phyloP scores from a whole-genome alignment of 345 rosid genomes.

The Anacardium occidentale region DNA sequence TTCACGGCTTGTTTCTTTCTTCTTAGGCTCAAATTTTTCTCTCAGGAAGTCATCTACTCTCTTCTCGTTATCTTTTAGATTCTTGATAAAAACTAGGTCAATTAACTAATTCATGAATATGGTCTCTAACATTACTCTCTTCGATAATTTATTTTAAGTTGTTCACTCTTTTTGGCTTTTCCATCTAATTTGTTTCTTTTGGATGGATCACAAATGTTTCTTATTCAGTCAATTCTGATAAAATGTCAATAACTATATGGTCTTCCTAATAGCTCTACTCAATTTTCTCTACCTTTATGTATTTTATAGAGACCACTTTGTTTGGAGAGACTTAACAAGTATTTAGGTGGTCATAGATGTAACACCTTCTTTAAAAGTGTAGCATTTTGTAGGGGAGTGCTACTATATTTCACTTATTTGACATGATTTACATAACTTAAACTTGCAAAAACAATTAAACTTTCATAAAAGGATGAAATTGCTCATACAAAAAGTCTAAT shows the following conservation, averaged over 20 bases:
- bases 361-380: too few relatives aligned
- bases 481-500: too few relatives aligned
- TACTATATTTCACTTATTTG: too few relatives aligned
- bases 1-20: too few relatives aligned
- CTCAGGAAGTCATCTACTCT: neutral
- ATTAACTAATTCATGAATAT: neutral
- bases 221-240: constrained; percentile 14
- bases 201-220: constrained; percentile 1
- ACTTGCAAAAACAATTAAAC: too few relatives aligned
- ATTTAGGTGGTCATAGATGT: too few relatives aligned
- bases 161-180: constrained; percentile 11
- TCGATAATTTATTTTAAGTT: constrained; percentile 10
- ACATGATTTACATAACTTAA: too few relatives aligned
- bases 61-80: constrained; percentile 9
- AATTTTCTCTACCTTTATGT: constrained; percentile 8
- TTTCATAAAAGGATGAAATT: too few relatives aligned
- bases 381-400: too few relatives aligned
- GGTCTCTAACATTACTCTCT: neutral
- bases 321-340: too few relatives aligned
- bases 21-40: too few relatives aligned
- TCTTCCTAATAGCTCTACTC: constrained; percentile 11
- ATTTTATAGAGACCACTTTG: too few relatives aligned
- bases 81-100: constrained; percentile 6
- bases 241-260: neutral
- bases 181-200: neutral